Evolutionary conservation across 768 basidiomycete species (phyloP), one percentile per base, ranked within the genome.

Genomic region (Pleurotus salmoneostramineus): DNA sequence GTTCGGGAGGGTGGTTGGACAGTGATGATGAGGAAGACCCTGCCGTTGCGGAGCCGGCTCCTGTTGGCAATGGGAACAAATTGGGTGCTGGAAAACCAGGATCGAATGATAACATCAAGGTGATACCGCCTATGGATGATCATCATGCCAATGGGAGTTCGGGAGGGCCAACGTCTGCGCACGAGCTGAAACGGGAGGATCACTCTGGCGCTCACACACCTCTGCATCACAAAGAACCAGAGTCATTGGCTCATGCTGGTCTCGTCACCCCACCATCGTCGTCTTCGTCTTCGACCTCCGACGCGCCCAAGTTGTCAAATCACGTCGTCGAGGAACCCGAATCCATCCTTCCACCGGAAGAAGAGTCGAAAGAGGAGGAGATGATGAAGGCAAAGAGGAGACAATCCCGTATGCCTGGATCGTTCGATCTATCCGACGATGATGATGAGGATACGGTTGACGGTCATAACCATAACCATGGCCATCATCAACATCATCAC

Each of bases 391-490:
- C 52, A 5, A 15, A 42, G 14, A 10, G 15, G 15, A 34, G 14
- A 37, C n/a, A 74, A 36, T 60, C 73, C 56, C 64, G 51, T 56
- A 84, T 85, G 69, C 84, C 84, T 1, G 83, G 84, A 7, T 79
- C 80, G 33, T 83, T 84, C 60, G 72, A 77, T 58, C 33, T 70
- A 32, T 61, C 66, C 5, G 65, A 58, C 3, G 52, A 54, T 2
- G 52, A 54, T 31, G 52, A 42, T 14, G 52, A 54, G 8, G 37
- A 42, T 42, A 14, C 35, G 6, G 15, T 6, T 1, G 27, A 11
- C 4, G 27, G n/a, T 31, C 34, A 21, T n/a, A n/a, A 54, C 12
- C 17, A 40, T 10, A 61, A 58, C 6, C 49, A 56, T 21, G 52
- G 61, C 11, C 58, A 46, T 36, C 46, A 61, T 32, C 46, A 35